Evolutionary conservation across 2,329 filamentous ascomycete species (phyloP), one percentile per base, ranked within the genome.

Genomic region (Botrytis aclada): DNA sequence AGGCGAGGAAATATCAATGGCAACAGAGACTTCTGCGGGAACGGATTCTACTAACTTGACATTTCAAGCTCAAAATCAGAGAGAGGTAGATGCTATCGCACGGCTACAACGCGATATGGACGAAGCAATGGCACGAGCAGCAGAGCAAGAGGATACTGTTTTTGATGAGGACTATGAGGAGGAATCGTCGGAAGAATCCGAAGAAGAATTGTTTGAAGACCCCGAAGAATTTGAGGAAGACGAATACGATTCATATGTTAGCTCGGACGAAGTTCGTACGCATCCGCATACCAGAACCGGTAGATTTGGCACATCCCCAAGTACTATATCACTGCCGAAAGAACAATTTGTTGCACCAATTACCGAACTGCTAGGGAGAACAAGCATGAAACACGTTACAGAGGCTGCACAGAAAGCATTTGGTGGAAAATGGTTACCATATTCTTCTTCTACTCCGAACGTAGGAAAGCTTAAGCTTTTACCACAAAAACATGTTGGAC

Each of bases 251-350:
- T 73, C 73, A 62, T 78, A 77, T 65, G 74, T 79, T 25, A 78
- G 79, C 58, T 78, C 77, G 7, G 80, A 84, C 37, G 83, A 84
- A 12, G 81, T 85, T 66, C 89, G 93, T 29, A 85, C 90, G 32
- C 96, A 98, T 81, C 90, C 91, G 4, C 85, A 93, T 73, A 97
- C 94, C 0, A 81, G 86, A 2, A 85, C 89, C 60, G 94, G 93
- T n/a, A 89, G 90, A 75, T 97, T 92, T 80, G 87, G 89, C 66
- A 93, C 93, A 1, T 86, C 85, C 34, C 93, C 95, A 2, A 87
- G 87, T 58, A 97, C 95, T 14, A 82, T 98, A 22, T 86, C 88
- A n/a, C 83, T 97, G 5, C 94, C 95, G 0, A 87, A 88, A 75
- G 84, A 86, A n/a, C 85, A 88, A 4, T 86, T 98, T 58, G 86